Conservation (phyloP, 2,329 filamentous ascomycete genomes). For the Lasiodiplodia sp. region DNA sequence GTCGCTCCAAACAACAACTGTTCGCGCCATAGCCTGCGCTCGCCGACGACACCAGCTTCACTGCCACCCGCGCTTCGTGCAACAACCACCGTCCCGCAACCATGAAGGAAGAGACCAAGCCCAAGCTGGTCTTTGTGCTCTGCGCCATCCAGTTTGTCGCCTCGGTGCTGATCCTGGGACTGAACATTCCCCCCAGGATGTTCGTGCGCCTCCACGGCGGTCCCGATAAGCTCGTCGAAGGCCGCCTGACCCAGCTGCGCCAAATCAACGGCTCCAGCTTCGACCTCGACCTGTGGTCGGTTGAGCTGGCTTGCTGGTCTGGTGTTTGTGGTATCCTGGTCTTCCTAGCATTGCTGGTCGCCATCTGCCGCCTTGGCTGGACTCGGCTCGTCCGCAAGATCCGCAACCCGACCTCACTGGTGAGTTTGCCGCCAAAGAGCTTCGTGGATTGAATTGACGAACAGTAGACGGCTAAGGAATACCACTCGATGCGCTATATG, state of each 20-base stretch:
- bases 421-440: not conserved
- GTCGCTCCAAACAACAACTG: not conserved
- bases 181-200: not conserved
- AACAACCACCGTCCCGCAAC: not conserved
- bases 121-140: conserved; percentile 1
- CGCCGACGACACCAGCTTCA: not conserved
- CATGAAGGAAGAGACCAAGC: conserved; percentile 7
- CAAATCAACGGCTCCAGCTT: not conserved
- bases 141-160: not conserved
- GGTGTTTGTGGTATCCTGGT: not conserved
- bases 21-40: not conserved
- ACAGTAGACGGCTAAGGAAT: not conserved
- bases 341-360: not conserved
- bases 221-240: not conserved
- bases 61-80: not conserved
- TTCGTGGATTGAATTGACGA: not conserved
- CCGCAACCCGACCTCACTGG: not conserved
- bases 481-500: not conserved
- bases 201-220: not conserved
- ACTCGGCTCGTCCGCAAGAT: not conserved
- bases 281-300: conserved; percentile 17
- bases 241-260: not conserved
- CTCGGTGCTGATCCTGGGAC: not conserved
- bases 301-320: not conserved
- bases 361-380: conserved; percentile 1